Base-by-base conservation (phyloP, 306 rosid species). In the Notholithocarpus densiflorus region DNA sequence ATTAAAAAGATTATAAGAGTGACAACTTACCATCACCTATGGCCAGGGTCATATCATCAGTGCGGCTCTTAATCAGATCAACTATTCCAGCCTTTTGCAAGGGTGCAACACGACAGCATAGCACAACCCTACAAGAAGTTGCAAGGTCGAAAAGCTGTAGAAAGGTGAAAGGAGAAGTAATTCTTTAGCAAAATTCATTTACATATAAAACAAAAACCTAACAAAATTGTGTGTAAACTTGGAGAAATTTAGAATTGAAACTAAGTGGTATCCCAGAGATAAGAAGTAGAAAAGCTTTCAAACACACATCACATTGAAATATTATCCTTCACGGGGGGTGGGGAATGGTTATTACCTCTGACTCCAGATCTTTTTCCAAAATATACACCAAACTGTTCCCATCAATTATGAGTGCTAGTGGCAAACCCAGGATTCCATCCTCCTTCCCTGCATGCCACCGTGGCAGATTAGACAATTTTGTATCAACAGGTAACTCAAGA, bases 41-140 rank as follows among this genome's bases (percentile, higher is more conserved):
- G 53, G 99, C 98, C 84, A 96, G 87, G 32, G 99, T 96, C 99
- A 96, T 91, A 79, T 96, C 99, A 84, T 88, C 96, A 6, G 98
- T 96, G 72, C 96, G 91, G 72, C 89, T 89, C 87, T 96, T 96
- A 26, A 96, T 89, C 72, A 96, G 76, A 83, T 86, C 99, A 90
- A 96, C 98, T 86, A 96, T 88, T 83, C 99, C 99, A 75, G 99
- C 99, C 86, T 96, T 96, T 76, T 96, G 99, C 87, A 96, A 81
- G 34, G 99, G 99, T 37, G 99, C 99, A 75, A 96, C 99, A 79
- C 99, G 99, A 74, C 99, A 96, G 84, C 99, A 96, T 62, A 96
- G 86, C 75, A 96, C 99, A 60, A 91, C 99, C 73, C 82, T 79
- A 84, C 99, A 96, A 57, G 92, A 89, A 77, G 78, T 96, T 69